Evolutionary conservation across 2,329 filamentous ascomycete genomes (phyloP).

Genomic region (Scedosporium minutisporum): DNA sequence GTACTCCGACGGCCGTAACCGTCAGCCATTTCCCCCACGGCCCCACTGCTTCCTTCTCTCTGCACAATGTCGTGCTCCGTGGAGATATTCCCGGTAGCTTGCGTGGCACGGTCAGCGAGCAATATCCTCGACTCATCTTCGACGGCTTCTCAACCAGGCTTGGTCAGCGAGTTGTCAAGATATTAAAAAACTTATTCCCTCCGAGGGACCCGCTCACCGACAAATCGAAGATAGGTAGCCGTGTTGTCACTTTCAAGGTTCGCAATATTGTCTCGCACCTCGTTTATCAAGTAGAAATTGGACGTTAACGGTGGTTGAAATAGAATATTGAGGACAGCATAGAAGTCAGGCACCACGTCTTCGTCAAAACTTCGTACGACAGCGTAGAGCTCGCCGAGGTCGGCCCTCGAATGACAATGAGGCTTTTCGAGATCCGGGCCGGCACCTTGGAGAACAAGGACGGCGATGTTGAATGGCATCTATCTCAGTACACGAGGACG

Average conservation of each 20-base stretch:
- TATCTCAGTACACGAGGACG: slow-evolving; percentile 91
- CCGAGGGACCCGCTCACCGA: slow-evolving; percentile 61
- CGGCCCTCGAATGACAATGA: slow-evolving; percentile 94
- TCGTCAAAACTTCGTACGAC: slow-evolving; percentile 84
- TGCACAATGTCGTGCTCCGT: slow-evolving; percentile 87
- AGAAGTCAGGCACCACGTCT: slow-evolving; percentile 74
- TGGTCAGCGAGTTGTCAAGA: slow-evolving; percentile 75
- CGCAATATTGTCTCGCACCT: neutral
- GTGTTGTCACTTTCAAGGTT: slow-evolving; percentile 78
- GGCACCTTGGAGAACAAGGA: slow-evolving; percentile 91
- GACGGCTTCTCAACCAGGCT: slow-evolving; percentile 81
- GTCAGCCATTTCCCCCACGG: slow-evolving; percentile 83
- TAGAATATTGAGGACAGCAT: slow-evolving; percentile 82
- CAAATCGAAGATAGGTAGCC: slow-evolving; percentile 69
- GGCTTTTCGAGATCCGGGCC: slow-evolving; percentile 82
- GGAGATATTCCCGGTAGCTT: slow-evolving; percentile 86
- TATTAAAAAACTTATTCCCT: slow-evolving; percentile 89
- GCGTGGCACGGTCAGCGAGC: slow-evolving; percentile 81
- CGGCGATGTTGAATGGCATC: slow-evolving; percentile 91
- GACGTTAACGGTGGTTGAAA: neutral
- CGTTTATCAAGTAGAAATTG: neutral
- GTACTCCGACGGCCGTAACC: slow-evolving; percentile 82
- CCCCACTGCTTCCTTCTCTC: slow-evolving; percentile 67
- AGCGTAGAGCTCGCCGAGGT: slow-evolving; percentile 84
- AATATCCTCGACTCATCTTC: slow-evolving; percentile 90